A percentile compares a stretch with the other conserved stretches of the same genome.
Evolutionary conservation across 805 yeast species (phyloP).

Genomic region (Ogataea trehaloabstinens): DNA sequence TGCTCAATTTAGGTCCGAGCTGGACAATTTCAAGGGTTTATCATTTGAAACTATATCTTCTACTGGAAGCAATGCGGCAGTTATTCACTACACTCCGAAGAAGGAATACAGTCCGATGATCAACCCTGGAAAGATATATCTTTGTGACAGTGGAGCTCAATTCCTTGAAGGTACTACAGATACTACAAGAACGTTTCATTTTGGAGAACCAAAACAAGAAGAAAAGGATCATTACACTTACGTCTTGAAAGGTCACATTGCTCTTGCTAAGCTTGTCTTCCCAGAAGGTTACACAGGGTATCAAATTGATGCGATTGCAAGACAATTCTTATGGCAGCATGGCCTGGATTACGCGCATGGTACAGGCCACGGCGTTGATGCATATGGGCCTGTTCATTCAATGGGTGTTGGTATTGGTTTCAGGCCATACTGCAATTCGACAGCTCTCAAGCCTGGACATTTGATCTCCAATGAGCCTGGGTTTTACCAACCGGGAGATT

Average conservation of each 20-base stretch:
- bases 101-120: constrained; percentile 42
- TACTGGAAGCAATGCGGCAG: constrained; percentile 73
- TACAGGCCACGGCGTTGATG: constrained; percentile 65
- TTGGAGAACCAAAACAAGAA: constrained; percentile 44
- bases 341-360: constrained; percentile 64
- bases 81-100: constrained; percentile 70
- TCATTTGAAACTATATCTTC: constrained; percentile 76
- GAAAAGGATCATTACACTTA: constrained; percentile 51
- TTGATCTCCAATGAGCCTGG: constrained; percentile 64
- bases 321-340: constrained; percentile 54
- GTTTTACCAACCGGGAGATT: constrained; percentile 55
- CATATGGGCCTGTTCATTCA: constrained; percentile 60
- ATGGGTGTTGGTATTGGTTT: constrained; percentile 64
- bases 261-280: constrained; percentile 47
- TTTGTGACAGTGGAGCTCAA: constrained; percentile 61
- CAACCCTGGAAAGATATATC: constrained; percentile 51
- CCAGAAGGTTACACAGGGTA: constrained; percentile 56
- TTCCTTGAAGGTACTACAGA: constrained; percentile 65
- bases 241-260: constrained; percentile 57
- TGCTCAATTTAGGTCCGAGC: constrained; percentile 49
- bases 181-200: constrained; percentile 60
- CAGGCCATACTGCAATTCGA: constrained; percentile 45
- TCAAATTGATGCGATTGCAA: constrained; percentile 54
- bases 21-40: constrained; percentile 56
- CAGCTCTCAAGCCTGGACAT: constrained; percentile 49